Evolutionary conservation across 2,329 filamentous ascomycete genomes (phyloP).

Genomic region (Colletotrichum viniferum): DNA sequence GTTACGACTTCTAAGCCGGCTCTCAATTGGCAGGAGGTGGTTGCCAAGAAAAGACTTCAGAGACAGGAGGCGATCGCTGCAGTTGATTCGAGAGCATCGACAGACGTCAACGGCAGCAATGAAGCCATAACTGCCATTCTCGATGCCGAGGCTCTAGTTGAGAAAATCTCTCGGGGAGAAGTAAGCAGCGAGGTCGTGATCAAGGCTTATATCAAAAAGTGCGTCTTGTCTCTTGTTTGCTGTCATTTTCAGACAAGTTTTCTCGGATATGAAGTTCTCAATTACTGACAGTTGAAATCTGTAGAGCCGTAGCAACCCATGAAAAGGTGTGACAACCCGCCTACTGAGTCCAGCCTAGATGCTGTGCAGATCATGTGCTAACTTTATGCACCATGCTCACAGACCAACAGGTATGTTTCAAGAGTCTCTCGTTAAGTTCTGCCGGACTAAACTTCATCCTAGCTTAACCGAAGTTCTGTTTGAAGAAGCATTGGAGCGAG

Average conservation of each 20-base stretch:
- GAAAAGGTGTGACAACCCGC: neutral
- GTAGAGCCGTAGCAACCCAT: conserved; percentile 14
- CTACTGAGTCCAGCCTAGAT: neutral
- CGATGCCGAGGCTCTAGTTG: neutral
- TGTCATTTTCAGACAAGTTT: neutral
- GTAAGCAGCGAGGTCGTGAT: neutral
- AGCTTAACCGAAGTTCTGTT: conserved; percentile 52
- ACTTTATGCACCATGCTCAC: neutral
- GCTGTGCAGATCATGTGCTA: neutral
- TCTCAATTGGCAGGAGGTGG: neutral
- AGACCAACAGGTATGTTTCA: conserved; percentile 1
- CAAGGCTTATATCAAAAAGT: conserved; percentile 1
- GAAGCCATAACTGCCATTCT: neutral
- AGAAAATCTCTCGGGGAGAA: neutral
- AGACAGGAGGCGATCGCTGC: neutral
- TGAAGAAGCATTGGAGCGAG: conserved; percentile 32
- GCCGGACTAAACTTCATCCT: neutral
- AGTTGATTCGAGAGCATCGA: neutral
- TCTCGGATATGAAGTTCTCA: accelerated
- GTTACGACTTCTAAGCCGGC: neutral
- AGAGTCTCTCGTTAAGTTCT: too few species aligned
- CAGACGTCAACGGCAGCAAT: neutral
- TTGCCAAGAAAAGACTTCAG: neutral
- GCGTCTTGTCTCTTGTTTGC: neutral
- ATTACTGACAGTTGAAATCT: accelerated